These are phyloP conservation scores for Malus orientalis DNA, from an alignment of 306 rosid species.

Conservation along the genomic window DNA sequence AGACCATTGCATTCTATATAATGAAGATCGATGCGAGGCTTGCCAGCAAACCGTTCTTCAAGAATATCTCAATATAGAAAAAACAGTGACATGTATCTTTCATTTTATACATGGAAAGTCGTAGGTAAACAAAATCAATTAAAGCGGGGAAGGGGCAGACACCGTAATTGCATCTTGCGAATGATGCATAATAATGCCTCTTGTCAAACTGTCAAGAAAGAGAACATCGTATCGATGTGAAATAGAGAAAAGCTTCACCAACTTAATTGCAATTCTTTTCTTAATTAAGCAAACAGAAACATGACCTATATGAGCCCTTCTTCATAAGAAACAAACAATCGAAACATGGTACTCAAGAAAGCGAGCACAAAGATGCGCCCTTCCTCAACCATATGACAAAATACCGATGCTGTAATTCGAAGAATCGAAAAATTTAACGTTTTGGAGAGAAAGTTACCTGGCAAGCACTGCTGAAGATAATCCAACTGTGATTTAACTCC, in stretches of 20 bases:
- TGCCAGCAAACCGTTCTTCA: neutral
- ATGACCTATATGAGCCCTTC: neutral
- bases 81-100: neutral
- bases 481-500: slow-evolving; percentile 84
- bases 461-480: slow-evolving; percentile 82
- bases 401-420: neutral
- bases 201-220: neutral
- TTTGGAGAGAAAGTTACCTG: slow-evolving; percentile 44
- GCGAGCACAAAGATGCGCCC: neutral
- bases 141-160: neutral
- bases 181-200: neutral
- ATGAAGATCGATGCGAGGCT: neutral
- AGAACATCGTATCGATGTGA: neutral
- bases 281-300: neutral
- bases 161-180: neutral
- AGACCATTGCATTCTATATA: neutral
- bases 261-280: neutral
- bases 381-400: neutral
- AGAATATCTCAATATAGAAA: neutral
- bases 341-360: neutral
- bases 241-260: neutral
- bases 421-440: slow-evolving; percentile 10
- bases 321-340: neutral
- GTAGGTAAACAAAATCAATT: neutral
- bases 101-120: neutral